Base-by-base conservation (phyloP, 2,329 filamentous ascomycete species). In the Sclerotinia subarctica region DNA sequence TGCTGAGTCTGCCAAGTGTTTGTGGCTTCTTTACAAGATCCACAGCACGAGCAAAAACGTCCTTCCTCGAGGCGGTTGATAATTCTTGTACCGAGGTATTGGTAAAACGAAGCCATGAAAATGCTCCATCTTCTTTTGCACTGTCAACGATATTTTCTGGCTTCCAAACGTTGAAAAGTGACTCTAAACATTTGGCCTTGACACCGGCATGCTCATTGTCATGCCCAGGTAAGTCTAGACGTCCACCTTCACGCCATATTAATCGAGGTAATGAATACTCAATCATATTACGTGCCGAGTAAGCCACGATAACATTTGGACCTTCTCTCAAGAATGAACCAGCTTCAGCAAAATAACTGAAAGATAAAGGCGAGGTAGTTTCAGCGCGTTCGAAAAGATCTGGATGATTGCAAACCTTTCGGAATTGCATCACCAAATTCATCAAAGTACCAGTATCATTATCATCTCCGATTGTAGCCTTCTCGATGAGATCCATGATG, bases 351-450 rank as follows among this genome's bases (percentile, higher is more conserved):
- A 94, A 99, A 77, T 90, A 87, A n/a, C 89, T 88, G 74, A 90
- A 88, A 0, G 92, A 90, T 75, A 94, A 90, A 0, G 95, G 93
- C 11, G 94, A 97, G 32, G 87, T 90, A 11, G 93, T 96, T 70
- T 98, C 94, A 13, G 94, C 94, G 57, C 95, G 90, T 79, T 99
- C 94, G 74, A 99, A 99, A 46, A 99, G 81, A 80, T 99, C 95
- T 0, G 95, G 95, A 78, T 99, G 95, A 77, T 99, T 99, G 82
- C 95, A 99, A 68, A 99, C 95, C 81, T 99, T 99, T 75, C 95
- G 88, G 86, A 99, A 99, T 80, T 99, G 95, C 95, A 99, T 99
- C 71, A 99, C 95, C 72, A 99, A 84, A 79, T 99, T 99, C 95
- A 99, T 98, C 75, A 99, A 81, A 1, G 94, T 98, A 52, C 94